phyloP scores from a whole-genome alignment of 2,329 filamentous ascomycete species.

The Hypoxylon sp. region DNA sequence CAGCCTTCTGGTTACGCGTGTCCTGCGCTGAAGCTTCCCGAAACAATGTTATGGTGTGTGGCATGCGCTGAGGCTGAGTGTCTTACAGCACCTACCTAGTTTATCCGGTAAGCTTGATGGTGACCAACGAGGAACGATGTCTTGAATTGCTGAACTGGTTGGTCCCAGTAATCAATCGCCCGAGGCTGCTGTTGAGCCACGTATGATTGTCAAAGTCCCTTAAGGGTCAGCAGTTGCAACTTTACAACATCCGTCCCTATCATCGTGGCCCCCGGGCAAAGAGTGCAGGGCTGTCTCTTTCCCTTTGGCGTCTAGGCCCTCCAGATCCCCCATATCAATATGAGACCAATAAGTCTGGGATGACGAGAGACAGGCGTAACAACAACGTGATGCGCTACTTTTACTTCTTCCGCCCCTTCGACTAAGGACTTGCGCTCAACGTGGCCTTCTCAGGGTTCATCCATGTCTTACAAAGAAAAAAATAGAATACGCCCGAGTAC shows the following conservation, averaged over 20 bases:
- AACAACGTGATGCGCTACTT: constrained; percentile 30
- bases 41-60: constrained; percentile 33
- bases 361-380: constrained; percentile 35
- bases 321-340: constrained; percentile 20
- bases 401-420: constrained; percentile 21
- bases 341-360: constrained; percentile 42
- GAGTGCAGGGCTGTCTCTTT: constrained; percentile 23
- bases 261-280: constrained; percentile 28
- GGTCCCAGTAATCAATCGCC: constrained; percentile 36
- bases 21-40: constrained; percentile 29
- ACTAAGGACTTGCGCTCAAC: constrained; percentile 32
- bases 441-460: constrained; percentile 40
- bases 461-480: constrained; percentile 25
- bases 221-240: constrained; percentile 35
- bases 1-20: constrained; percentile 42
- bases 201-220: constrained; percentile 37
- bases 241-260: constrained; percentile 32
- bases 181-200: constrained; percentile 44
- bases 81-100: constrained; percentile 33
- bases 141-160: constrained; percentile 23
- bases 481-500: constrained; percentile 24
- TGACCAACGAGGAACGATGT: constrained; percentile 28
- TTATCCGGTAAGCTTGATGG: constrained; percentile 19
- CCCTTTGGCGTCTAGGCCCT: constrained; percentile 28
- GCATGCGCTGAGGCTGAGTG: constrained; percentile 44